phyloP scores from a whole-genome alignment of 1,139 yeast species.

The Candida mesenterica region DNA sequence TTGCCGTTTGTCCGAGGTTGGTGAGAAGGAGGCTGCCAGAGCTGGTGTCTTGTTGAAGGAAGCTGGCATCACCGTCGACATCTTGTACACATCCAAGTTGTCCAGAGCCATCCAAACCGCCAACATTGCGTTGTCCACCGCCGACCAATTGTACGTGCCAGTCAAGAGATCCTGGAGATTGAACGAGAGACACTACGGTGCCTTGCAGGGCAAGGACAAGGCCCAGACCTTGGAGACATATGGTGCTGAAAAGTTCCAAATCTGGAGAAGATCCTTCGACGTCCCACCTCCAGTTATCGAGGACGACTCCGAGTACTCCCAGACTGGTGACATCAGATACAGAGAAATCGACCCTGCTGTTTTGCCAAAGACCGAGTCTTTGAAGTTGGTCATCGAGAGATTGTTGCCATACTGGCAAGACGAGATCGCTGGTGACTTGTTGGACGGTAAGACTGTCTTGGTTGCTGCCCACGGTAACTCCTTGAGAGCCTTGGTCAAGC shows the following conservation, averaged over 20 bases:
- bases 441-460: constrained; percentile 85
- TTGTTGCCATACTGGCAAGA: constrained; percentile 98
- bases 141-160: constrained; percentile 90
- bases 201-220: constrained; percentile 97
- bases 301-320: constrained; percentile 78
- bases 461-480: constrained; percentile 99
- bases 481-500: constrained; percentile 93
- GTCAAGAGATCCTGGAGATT: constrained; percentile 96
- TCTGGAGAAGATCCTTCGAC: constrained; percentile 97
- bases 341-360: constrained; percentile 76
- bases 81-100: constrained; percentile 87
- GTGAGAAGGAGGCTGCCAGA: constrained; percentile 86
- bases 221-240: constrained; percentile 85
- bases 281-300: constrained; percentile 93
- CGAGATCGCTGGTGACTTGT: constrained; percentile 80
- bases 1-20: constrained; percentile 79
- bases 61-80: constrained; percentile 80
- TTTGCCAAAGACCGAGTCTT: constrained; percentile 92
- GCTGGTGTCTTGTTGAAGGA: constrained; percentile 94
- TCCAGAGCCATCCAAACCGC: constrained; percentile 98
- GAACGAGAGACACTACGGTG: constrained; percentile 99
- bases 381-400: constrained; percentile 94
- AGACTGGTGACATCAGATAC: constrained; percentile 84
- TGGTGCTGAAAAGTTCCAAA: constrained; percentile 93
- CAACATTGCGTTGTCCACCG: constrained; percentile 84